Evolutionary conservation across 495 filamentous ascomycete species (phyloP), one percentile per base, ranked within the genome.

Genomic region (Aspergillus campestris): DNA sequence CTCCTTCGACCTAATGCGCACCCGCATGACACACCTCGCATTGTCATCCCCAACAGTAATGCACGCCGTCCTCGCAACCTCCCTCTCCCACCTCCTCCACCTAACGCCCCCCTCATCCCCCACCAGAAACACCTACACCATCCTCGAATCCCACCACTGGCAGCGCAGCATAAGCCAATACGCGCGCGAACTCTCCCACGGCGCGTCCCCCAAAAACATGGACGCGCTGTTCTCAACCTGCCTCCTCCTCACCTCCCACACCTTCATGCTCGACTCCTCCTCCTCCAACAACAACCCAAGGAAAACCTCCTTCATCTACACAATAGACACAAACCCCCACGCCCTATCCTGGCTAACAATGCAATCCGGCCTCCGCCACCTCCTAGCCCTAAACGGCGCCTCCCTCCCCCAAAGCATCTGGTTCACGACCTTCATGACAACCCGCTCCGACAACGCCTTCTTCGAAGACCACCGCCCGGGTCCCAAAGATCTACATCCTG

Each of bases 11-110:
- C 43, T 59, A 10, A 67, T 72, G 50, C 53, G 57, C 40, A 38
- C 53, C 0, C 65, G 65, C 41, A 51, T 70, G 38, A 54, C 67
- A 11, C 47, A 58, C 38, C 55, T 66, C 31, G 65, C 69, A n/a
- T 64, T 71, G n/a, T n/a, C 35, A 70, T 57, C 67, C 12, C 69
- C 73, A 2, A 69, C 63, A 45, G 52, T 74, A 12, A 72, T 75
- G 70, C 73, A 76, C 46, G 56, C 62, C 33, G 56, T 72, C 14
- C 59, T 74, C 41, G 69, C 59, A 3, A 53, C 61, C 15, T 59
- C 71, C 44, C 60, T 62, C 13, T 57, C 62, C 24, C 69, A 74
- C 42, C 59, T 73, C 38, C 61, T 66, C 44, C 56, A 56, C 35
- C 44, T 62, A 10, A 47, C 59, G 42, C 56, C 53, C 4, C 52